Conservation (phyloP, 1,139 yeast genomes). For the Geotrichum histeridarum region DNA sequence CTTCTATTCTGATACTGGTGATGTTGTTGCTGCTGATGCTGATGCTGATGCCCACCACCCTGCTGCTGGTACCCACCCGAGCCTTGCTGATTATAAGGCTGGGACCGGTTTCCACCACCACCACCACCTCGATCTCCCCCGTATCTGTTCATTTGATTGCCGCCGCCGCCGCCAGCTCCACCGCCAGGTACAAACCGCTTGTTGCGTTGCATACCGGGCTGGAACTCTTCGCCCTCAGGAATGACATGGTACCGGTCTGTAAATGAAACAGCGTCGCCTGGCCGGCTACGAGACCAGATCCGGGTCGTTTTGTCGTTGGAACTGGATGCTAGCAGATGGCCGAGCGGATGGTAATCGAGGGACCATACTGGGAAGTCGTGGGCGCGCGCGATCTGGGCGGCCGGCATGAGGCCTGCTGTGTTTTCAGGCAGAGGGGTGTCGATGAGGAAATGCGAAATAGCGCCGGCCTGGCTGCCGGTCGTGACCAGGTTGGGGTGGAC, state of each 20-base stretch:
- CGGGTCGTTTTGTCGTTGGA: slow-evolving; percentile 92
- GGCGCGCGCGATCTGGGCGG: slow-evolving; percentile 67
- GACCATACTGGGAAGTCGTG: slow-evolving; percentile 92
- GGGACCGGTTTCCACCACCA: slow-evolving; percentile 1
- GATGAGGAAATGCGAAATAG: slow-evolving; percentile 70
- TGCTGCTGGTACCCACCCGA: background rate
- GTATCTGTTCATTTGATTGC: slow-evolving; percentile 4
- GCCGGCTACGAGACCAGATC: slow-evolving; percentile 91
- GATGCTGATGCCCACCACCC: slow-evolving; percentile 4
- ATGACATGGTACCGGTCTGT: slow-evolving; percentile 56
- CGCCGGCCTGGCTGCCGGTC: slow-evolving; percentile 87
- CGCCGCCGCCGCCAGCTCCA: slow-evolving; percentile 1
- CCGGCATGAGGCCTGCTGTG: slow-evolving; percentile 34
- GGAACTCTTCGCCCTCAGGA: slow-evolving; percentile 17
- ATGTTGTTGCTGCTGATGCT: background rate
- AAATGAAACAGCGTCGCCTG: slow-evolving; percentile 79
- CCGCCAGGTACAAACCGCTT: background rate
- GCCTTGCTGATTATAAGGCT: background rate
- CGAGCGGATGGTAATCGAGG: slow-evolving; percentile 87
- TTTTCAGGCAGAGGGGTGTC: slow-evolving; percentile 43
- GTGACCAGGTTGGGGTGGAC: slow-evolving; percentile 72
- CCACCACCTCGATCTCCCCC: background rate
- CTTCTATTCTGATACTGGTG: background rate
- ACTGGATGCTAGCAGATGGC: slow-evolving; percentile 86
- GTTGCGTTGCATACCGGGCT: background rate